Evolutionary conservation across 176 grass and related monocot genomes (phyloP).

Genomic region (Triticum timopheevii): DNA sequence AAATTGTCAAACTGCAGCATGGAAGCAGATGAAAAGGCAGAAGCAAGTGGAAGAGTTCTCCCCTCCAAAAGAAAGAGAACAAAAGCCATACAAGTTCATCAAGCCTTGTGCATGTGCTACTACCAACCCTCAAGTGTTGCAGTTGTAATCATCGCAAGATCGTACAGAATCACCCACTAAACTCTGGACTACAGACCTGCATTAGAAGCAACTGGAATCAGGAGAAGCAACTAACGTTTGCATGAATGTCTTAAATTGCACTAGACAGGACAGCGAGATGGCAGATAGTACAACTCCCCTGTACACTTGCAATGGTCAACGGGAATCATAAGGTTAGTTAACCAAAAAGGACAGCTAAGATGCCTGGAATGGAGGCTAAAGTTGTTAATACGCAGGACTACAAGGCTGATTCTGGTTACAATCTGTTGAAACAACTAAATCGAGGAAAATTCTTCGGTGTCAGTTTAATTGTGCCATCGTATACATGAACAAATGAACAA

Average conservation of each 20-base stretch:
- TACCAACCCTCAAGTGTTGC: not conserved
- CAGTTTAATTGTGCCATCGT: not conserved
- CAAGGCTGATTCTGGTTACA: not conserved
- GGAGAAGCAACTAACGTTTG: not conserved
- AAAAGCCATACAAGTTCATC: not conserved
- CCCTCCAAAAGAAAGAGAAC: not conserved
- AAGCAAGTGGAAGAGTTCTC: conserved; percentile 1
- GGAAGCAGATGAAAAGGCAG: not conserved
- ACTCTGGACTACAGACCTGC: not conserved
- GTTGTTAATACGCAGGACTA: not conserved
- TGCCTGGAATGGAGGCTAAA: not conserved
- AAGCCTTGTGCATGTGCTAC: not conserved
- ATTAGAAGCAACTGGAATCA: conserved; percentile 1
- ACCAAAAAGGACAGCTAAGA: not conserved
- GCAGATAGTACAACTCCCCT: not conserved
- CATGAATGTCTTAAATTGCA: conserved; percentile 5
- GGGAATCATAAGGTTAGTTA: not conserved
- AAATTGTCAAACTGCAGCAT: not conserved
- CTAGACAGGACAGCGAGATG: conserved; percentile 24
- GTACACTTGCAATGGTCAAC: not conserved
- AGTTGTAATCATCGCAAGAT: not conserved
- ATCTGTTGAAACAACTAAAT: not conserved
- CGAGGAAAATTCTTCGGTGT: not conserved
- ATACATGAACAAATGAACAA: not conserved
- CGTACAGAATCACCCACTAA: not conserved